These are phyloP conservation scores for Sesbania bispinosa DNA, from an alignment of 306 rosid genomes.

Conservation along the genomic window DNA sequence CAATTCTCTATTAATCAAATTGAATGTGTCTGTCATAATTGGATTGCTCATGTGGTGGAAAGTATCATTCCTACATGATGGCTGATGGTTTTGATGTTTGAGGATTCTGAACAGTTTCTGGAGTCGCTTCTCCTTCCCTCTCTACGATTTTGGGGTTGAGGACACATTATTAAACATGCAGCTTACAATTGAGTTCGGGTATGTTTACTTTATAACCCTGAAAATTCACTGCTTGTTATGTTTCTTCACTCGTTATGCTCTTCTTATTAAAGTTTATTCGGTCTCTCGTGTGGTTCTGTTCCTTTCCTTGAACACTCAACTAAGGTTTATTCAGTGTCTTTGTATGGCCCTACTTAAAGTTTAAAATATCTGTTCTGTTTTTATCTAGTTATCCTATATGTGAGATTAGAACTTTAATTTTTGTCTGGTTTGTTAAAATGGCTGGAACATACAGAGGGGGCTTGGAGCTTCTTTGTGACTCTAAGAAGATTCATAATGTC, in stretches of 20 bases:
- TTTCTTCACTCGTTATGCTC: background rate
- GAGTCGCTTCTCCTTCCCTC: too few species aligned
- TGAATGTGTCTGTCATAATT: too few species aligned
- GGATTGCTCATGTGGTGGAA: too few species aligned
- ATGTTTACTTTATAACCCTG: background rate
- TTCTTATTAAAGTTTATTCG: background rate
- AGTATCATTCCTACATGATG: too few species aligned
- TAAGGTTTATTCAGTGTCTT: background rate
- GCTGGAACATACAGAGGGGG: slow-evolving; percentile 65
- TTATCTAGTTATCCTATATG: background rate
- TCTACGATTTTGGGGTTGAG: slow-evolving; percentile 29
- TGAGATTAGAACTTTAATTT: background rate
- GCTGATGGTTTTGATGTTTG: too few species aligned
- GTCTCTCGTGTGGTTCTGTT: background rate
- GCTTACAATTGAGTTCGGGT: slow-evolving; percentile 87
- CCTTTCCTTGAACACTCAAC: background rate
- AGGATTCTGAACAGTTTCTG: too few species aligned
- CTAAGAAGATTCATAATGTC: slow-evolving; percentile 79
- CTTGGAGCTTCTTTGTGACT: slow-evolving; percentile 85
- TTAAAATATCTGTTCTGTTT: background rate
- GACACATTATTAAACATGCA: slow-evolving; percentile 47
- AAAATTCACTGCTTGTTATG: background rate
- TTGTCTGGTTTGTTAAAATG: slow-evolving; percentile 26
- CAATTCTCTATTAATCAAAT: too few species aligned
- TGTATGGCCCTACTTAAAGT: background rate